Conservation (phyloP, 1,284 basidiomycete genomes). For the Coriolopsis trogii region DNA sequence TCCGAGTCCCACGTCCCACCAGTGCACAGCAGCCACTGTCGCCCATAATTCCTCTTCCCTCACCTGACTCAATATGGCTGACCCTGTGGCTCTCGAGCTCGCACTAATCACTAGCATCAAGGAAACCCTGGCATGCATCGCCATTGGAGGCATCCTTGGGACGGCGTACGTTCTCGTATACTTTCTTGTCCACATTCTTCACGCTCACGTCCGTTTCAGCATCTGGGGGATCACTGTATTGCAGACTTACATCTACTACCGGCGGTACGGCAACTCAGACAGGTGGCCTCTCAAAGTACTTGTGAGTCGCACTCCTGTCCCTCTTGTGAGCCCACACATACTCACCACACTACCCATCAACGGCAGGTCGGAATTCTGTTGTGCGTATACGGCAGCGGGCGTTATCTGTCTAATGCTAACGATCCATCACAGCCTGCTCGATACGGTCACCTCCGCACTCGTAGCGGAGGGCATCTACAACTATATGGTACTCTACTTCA, state of each 20-base stretch:
- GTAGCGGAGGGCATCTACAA: not conserved
- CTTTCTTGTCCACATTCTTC: not conserved
- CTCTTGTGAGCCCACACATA: not conserved
- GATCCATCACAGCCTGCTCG: not conserved
- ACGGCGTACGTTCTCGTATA: not conserved
- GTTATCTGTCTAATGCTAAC: not conserved
- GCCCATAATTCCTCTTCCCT: too few relatives aligned
- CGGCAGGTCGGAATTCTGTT: not conserved
- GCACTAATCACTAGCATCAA: not conserved
- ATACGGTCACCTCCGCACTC: not conserved
- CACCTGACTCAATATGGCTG: too few relatives aligned
- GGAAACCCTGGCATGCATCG: not conserved
- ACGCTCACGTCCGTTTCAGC: not conserved
- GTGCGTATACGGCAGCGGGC: not conserved
- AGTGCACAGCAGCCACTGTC: too few relatives aligned
- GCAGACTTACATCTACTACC: not conserved
- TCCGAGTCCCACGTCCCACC: too few relatives aligned
- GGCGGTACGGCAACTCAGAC: not conserved
- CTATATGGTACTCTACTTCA: not conserved
- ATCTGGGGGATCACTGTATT: not conserved
- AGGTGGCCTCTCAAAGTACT: not conserved
- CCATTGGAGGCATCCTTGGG: not conserved
- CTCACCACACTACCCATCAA: not conserved
- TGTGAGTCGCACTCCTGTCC: not conserved
- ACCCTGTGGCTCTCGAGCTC: too few relatives aligned